Percentiles rank a stretch among this genome's conserved stretches.
Evolutionary conservation across 2,329 filamentous ascomycete genomes (phyloP).

Genomic region (Chalara sp.): DNA sequence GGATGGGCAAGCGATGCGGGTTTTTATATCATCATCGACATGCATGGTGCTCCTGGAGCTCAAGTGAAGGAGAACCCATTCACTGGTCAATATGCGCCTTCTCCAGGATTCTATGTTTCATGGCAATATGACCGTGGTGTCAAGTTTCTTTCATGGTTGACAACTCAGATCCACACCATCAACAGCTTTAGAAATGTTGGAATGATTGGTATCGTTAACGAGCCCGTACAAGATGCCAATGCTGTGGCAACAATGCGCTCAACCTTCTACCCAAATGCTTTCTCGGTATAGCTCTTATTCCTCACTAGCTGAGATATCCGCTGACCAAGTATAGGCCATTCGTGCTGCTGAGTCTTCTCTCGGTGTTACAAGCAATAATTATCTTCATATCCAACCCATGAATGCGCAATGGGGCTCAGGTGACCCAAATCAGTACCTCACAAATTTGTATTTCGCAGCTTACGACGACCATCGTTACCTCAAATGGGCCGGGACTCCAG

Average conservation of each 20-base stretch:
- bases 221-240: constrained; percentile 38
- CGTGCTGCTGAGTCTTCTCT: constrained; percentile 40
- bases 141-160: constrained; percentile 50
- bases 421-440: constrained; percentile 40
- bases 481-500: constrained; percentile 40
- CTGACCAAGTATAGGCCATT: constrained; percentile 30
- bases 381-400: constrained; percentile 49
- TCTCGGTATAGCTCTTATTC: constrained; percentile 7
- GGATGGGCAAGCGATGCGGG: constrained; percentile 37
- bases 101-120: constrained; percentile 47
- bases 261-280: constrained; percentile 42
- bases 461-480: constrained; percentile 43
- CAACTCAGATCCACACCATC: constrained; percentile 39
- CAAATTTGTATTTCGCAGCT: constrained; percentile 10
- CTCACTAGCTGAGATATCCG: too few relatives aligned
- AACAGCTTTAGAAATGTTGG: constrained; percentile 47
- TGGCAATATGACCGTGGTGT: constrained; percentile 48
- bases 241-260: constrained; percentile 19
- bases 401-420: constrained; percentile 49
- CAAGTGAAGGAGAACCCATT: constrained; percentile 35
- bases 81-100: constrained; percentile 28
- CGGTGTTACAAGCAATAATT: constrained; percentile 33
- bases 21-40: constrained; percentile 43
- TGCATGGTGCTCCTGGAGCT: constrained; percentile 41
- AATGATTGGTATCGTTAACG: constrained; percentile 53